phyloP scores from a whole-genome alignment of 23 red algal species.

The Gracilaria gracilis region DNA sequence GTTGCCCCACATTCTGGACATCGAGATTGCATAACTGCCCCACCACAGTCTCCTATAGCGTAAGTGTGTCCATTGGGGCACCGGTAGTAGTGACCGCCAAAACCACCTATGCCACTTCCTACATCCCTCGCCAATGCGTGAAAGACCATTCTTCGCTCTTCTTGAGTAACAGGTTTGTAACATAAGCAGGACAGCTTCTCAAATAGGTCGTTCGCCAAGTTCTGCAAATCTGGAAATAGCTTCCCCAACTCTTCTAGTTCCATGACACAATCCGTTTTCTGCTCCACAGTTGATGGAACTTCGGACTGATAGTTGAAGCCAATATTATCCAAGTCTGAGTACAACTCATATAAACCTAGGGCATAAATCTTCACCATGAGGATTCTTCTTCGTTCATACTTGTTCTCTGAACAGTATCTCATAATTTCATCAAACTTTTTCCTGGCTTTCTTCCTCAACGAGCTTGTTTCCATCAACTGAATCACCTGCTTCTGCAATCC shows the following conservation, averaged over 20 bases:
- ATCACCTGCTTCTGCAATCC: background rate
- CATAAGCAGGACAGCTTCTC: background rate
- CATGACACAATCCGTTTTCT: slow-evolving; percentile 20
- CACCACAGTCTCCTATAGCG: slow-evolving; percentile 20
- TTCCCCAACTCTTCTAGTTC: slow-evolving; percentile 2
- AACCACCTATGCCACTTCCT: background rate
- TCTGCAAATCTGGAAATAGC: background rate
- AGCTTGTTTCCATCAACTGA: background rate
- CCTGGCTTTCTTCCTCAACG: background rate
- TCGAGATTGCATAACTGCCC: background rate
- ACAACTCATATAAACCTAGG: background rate
- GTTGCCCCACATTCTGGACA: slow-evolving; percentile 13
- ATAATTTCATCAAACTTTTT: background rate
- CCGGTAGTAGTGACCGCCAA: slow-evolving; percentile 25
- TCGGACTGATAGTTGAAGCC: background rate
- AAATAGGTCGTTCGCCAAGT: background rate
- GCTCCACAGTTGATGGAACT: background rate
- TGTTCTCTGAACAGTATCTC: background rate
- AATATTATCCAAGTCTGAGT: background rate
- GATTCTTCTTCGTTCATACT: background rate
- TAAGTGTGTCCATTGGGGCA: slow-evolving; percentile 34
- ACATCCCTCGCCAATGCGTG: slow-evolving; percentile 7
- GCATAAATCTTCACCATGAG: slow-evolving; percentile 4
- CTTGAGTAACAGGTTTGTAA: background rate
- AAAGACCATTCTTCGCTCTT: slow-evolving; percentile 8